Percentiles rank a stretch among this genome's conserved stretches.
These are phyloP conservation scores for Fusarium lateritium DNA, from an alignment of 2,329 filamentous ascomycete species.

Conservation along the genomic window DNA sequence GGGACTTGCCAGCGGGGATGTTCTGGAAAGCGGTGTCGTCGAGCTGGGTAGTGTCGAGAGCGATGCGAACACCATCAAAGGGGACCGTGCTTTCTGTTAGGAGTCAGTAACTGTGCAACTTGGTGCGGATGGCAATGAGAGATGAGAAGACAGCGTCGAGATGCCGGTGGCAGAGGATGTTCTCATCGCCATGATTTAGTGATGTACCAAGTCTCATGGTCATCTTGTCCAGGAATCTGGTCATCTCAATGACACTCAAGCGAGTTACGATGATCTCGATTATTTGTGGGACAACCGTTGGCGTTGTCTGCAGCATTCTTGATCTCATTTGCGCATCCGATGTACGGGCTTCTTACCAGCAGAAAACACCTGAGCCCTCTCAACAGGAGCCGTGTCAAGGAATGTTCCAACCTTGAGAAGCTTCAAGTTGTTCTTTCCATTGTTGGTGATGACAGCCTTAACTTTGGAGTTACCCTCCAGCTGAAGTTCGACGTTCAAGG, in stretches of 20 bases:
- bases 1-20: constrained; percentile 64
- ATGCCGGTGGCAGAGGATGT: too few relatives aligned
- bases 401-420: constrained; percentile 69
- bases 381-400: constrained; percentile 65
- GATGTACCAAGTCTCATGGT: too few relatives aligned
- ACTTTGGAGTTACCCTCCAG: constrained; percentile 66
- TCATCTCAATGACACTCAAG: too few relatives aligned
- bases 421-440: constrained; percentile 63
- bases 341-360: constrained; percentile 39
- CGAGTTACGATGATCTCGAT: too few relatives aligned
- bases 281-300: too few relatives aligned
- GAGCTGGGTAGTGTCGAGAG: constrained; percentile 61
- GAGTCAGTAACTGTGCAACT: too few relatives aligned
- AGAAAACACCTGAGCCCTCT: constrained; percentile 67
- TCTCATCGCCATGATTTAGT: too few relatives aligned
- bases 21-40: constrained; percentile 65
- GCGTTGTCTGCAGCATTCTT: too few relatives aligned
- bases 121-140: too few relatives aligned
- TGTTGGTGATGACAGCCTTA: constrained; percentile 69
- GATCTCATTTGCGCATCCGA: too few relatives aligned
- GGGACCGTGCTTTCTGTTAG: constrained; percentile 54
- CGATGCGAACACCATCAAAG: constrained; percentile 69
- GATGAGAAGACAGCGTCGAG: too few relatives aligned
- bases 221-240: too few relatives aligned
- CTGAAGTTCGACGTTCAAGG: constrained; percentile 63